Evolutionary conservation across 2,329 filamentous ascomycete genomes (phyloP), one percentile per base, ranked within the genome.

Genomic region (Purpureocillium lavendulum): DNA sequence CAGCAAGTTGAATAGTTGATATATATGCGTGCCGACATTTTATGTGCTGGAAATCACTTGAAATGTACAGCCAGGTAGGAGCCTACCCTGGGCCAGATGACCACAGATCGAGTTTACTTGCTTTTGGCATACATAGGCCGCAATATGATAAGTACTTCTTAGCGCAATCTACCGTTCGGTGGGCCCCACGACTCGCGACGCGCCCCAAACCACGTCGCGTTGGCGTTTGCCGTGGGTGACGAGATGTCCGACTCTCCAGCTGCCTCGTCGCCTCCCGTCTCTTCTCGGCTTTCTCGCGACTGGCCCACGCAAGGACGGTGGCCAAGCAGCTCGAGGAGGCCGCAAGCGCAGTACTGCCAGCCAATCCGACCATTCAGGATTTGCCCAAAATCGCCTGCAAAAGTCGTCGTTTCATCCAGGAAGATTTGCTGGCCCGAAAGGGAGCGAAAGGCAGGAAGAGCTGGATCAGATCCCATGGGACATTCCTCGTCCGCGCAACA

Each of bases 301-400:
- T 12, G 12, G 7, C 26, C 7, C 26, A 29, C 7, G 8, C 26
- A 29, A 29, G 26, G 12, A 29, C 8, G 8, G 26, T 29, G 12
- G 26, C 26, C 26, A 12, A 29, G 26, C 26, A 29, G 26, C 26
- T 29, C 26, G 26, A 29, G 26, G 26, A 29, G 26, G 26, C 26
- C 26, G 26, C 26, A 29, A 12, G 7, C 26, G 26, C 8, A 29
- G 26, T 7, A 7, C 26, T 29, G 8, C n/a, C n/a, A n/a, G n/a
- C n/a, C n/a, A 30, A 40, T 12, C 36, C 30, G 24, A 43, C 38
- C 29, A 38, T 14, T 16, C 35, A 35, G 16, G 16, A 35, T 26
- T n/a, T 35, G 18, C 33, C 33, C 4, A 21, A 35, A 18, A 35
- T 35, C 13, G 33, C 14, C 16, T 12, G 33, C 10, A 35, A 10